Evolutionary conservation across 1,139 yeast species (phyloP).

Genomic region (Casaregolazyma suthepensis): DNA sequence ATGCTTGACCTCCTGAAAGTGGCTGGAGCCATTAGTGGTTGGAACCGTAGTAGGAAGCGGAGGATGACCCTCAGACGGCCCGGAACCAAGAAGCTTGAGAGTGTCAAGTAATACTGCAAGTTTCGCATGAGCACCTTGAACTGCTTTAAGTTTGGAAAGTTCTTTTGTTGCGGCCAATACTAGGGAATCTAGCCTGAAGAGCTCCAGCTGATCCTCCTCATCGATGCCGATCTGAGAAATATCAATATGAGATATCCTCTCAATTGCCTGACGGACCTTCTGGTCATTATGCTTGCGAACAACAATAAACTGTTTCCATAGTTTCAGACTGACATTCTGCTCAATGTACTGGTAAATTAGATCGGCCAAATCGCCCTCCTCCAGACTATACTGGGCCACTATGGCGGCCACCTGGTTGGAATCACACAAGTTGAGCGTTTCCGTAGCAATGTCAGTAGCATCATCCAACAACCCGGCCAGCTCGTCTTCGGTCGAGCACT

Average conservation of each 20-base stretch:
- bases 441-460: conserved; percentile 37
- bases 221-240: conserved; percentile 69
- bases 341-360: conserved; percentile 67
- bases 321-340: conserved; percentile 49
- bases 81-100: conserved; percentile 38
- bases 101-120: conserved; percentile 49
- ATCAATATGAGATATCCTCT: conserved; percentile 52
- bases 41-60: conserved; percentile 8
- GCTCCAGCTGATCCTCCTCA: conserved; percentile 33
- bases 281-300: conserved; percentile 32
- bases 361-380: conserved; percentile 45
- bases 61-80: conserved; percentile 12
- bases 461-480: conserved; percentile 33
- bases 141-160: conserved; percentile 46
- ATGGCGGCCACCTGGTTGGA: conserved; percentile 27
- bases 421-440: conserved; percentile 37
- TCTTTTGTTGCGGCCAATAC: conserved; percentile 49
- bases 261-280: conserved; percentile 32
- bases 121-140: conserved; percentile 51
- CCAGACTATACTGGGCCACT: conserved; percentile 35
- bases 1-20: background rate
- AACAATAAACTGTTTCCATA: conserved; percentile 28
- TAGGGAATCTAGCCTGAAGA: conserved; percentile 38
- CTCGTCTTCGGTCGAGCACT: conserved; percentile 30
- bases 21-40: conserved; percentile 10